These are phyloP conservation scores for Sporormia fimetaria DNA, from an alignment of 495 filamentous ascomycete species.

Conservation along the genomic window DNA sequence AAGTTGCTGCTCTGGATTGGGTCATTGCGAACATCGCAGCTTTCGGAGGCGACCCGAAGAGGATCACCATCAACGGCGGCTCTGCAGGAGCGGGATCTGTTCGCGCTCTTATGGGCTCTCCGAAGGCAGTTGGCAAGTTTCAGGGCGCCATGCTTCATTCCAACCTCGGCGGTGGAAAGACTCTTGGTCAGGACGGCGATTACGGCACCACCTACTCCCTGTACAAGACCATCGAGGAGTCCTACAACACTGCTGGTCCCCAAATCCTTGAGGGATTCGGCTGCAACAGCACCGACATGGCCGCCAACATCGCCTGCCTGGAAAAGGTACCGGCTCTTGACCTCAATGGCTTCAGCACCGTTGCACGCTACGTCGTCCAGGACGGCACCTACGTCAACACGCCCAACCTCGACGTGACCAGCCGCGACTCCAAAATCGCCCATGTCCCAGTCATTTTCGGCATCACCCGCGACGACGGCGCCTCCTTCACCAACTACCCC, in stretches of 20 bases:
- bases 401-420: slow-evolving; percentile 30
- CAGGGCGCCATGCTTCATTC: slow-evolving; percentile 36
- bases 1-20: slow-evolving; percentile 22
- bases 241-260: slow-evolving; percentile 32
- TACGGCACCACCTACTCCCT: slow-evolving; percentile 41
- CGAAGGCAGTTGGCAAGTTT: slow-evolving; percentile 34
- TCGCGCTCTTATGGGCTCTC: slow-evolving; percentile 25
- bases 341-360: slow-evolving; percentile 28
- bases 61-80: slow-evolving; percentile 21
- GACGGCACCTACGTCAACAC: slow-evolving; percentile 37
- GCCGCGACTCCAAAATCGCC: slow-evolving; percentile 28
- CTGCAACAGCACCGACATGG: slow-evolving; percentile 31
- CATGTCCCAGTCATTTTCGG: slow-evolving; percentile 38
- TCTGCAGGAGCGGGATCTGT: slow-evolving; percentile 23
- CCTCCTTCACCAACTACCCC: slow-evolving; percentile 34
- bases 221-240: slow-evolving; percentile 38
- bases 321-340: slow-evolving; percentile 28
- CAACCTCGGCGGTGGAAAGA: slow-evolving; percentile 38
- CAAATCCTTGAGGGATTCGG: slow-evolving; percentile 32
- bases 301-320: slow-evolving; percentile 34
- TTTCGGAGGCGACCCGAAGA: slow-evolving; percentile 21
- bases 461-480: slow-evolving; percentile 34
- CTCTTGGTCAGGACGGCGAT: slow-evolving; percentile 30
- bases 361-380: slow-evolving; percentile 38
- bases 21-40: slow-evolving; percentile 19